Conservation (phyloP, 2,329 filamentous ascomycete species). For the Fusarium globosum region DNA sequence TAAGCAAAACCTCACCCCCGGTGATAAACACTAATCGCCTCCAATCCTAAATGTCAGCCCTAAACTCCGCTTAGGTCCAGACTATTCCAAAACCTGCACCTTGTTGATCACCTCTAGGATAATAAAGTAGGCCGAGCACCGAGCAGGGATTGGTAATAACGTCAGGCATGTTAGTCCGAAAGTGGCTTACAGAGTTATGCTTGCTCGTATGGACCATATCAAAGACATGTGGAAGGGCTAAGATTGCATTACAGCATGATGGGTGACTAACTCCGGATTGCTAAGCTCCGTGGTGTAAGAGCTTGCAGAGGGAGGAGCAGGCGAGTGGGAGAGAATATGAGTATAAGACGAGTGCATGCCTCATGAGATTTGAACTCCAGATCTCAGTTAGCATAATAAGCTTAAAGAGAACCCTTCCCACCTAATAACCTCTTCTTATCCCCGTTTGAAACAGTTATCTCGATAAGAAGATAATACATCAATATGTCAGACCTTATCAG, state of each 20-base stretch:
- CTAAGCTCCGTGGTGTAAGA: slow-evolving; percentile 19
- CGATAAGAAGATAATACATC: not conserved
- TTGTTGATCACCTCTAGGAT: not conserved
- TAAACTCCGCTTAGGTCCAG: slow-evolving; percentile 40
- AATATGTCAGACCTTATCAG: slow-evolving; percentile 54
- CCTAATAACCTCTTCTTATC: not conserved
- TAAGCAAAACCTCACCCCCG: slow-evolving; percentile 12
- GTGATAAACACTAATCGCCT: slow-evolving; percentile 40
- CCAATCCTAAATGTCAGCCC: slow-evolving; percentile 33
- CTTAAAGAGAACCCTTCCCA: slow-evolving; percentile 5
- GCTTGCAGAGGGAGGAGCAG: not conserved
- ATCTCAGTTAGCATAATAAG: slow-evolving; percentile 2
- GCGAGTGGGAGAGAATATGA: not conserved
- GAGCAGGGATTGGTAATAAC: slow-evolving; percentile 42
- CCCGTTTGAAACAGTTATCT: not conserved
- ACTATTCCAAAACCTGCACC: slow-evolving; percentile 4
- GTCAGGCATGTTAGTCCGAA: slow-evolving; percentile 32
- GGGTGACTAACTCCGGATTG: slow-evolving; percentile 16
- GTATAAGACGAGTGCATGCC: slow-evolving; percentile 35
- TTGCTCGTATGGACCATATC: not conserved
- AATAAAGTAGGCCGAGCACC: slow-evolving; percentile 20
- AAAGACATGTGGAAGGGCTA: not conserved
- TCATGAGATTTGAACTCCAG: not conserved
- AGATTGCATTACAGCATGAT: not conserved
- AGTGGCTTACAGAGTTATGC: slow-evolving; percentile 7